phyloP scores from a whole-genome alignment of 176 grass and related monocot genomes.

The Echinochloa phyllopogon region DNA sequence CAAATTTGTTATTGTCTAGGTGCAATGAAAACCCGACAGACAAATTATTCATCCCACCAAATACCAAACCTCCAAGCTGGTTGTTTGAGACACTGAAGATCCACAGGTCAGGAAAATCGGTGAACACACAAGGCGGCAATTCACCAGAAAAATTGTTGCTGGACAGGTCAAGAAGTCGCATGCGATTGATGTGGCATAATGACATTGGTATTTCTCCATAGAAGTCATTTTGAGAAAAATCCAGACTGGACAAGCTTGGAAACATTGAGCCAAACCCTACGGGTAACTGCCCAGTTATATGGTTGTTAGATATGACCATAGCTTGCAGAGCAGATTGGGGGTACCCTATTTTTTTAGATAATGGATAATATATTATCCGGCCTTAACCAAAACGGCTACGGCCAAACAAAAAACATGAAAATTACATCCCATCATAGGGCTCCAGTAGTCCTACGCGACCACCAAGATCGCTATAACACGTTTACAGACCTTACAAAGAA shows the following conservation, averaged over 20 bases:
- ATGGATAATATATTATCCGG: no score
- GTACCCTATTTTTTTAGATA: no score
- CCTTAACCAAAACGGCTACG: no score
- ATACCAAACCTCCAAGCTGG: conserved; percentile 25
- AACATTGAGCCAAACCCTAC: conserved; percentile 31
- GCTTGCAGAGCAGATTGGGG: background rate
- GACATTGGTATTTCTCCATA: conserved; percentile 32
- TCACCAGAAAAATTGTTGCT: conserved; percentile 42
- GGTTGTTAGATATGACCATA: conserved; percentile 41
- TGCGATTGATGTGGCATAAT: background rate
- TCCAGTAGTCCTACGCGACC: no score
- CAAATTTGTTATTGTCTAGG: background rate
- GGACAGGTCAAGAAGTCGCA: conserved; percentile 18
- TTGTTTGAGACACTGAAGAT: conserved; percentile 36
- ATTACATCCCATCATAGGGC: no score
- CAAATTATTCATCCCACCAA: conserved; percentile 1
- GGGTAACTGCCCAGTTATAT: background rate
- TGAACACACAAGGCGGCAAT: conserved; percentile 35
- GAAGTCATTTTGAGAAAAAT: conserved; percentile 37
- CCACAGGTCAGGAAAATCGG: background rate
- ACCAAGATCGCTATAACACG: no score
- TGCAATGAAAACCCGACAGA: background rate
- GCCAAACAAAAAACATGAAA: no score
- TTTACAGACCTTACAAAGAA: no score
- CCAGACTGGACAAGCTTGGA: background rate